phyloP scores from a whole-genome alignment of 2,329 filamentous ascomycete species.

The Ophiocordyceps camponoti-floridani region DNA sequence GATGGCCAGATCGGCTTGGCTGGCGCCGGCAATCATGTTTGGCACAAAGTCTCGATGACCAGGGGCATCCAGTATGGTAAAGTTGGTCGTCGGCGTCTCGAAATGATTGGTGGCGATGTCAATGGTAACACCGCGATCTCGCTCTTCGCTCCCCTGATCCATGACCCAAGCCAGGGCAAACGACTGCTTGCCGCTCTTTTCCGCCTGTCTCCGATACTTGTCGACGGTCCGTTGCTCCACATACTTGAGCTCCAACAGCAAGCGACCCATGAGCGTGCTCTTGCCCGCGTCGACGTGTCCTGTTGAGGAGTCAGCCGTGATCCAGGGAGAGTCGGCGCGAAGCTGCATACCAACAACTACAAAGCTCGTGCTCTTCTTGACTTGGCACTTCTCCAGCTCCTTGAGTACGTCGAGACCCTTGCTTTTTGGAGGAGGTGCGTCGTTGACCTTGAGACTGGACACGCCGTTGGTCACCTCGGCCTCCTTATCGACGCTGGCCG shows the following conservation, averaged over 20 bases:
- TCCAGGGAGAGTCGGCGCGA: no score
- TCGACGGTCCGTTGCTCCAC: slow-evolving; percentile 80
- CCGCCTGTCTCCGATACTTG: slow-evolving; percentile 73
- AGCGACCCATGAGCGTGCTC: slow-evolving; percentile 90
- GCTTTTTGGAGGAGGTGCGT: slow-evolving; percentile 39
- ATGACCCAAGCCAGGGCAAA: slow-evolving; percentile 96
- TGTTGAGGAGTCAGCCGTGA: slow-evolving; percentile 11
- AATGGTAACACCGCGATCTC: slow-evolving; percentile 81
- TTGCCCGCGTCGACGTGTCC: slow-evolving; percentile 97
- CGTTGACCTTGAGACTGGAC: slow-evolving; percentile 23
- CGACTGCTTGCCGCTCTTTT: slow-evolving; percentile 82
- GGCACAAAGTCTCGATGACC: slow-evolving; percentile 93
- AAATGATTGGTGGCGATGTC: slow-evolving; percentile 94
- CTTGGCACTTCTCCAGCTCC: slow-evolving; percentile 57
- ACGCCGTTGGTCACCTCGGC: slow-evolving; percentile 12
- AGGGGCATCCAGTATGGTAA: slow-evolving; percentile 90
- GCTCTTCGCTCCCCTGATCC: slow-evolving; percentile 80
- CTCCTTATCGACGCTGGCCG: slow-evolving; percentile 11
- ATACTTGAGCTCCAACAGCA: slow-evolving; percentile 74
- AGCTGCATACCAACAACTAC: slow-evolving; percentile 60
- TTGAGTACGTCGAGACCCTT: slow-evolving; percentile 75
- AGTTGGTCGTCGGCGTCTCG: slow-evolving; percentile 68
- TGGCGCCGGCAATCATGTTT: slow-evolving; percentile 96
- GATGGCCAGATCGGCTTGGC: slow-evolving; percentile 89
- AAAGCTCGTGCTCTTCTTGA: slow-evolving; percentile 74